Conservation (phyloP, 2,329 filamentous ascomycete species). For the Pestalotiopsis sp. region DNA sequence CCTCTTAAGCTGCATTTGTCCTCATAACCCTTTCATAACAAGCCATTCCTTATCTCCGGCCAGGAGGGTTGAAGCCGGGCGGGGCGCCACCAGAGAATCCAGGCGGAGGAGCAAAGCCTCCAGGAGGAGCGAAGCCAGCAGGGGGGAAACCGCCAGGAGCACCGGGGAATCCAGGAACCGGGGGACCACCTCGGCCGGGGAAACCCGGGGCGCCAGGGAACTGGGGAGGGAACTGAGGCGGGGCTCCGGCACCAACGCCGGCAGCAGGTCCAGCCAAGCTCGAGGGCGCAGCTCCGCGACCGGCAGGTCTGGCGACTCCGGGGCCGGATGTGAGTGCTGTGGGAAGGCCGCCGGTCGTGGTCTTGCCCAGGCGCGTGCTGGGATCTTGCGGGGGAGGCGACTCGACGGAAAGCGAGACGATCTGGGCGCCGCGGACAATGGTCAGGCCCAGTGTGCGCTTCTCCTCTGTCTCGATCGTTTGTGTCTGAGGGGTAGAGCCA, state of each 20-base stretch:
- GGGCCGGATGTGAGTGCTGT: slow-evolving; percentile 79
- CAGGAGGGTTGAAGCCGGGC: slow-evolving; percentile 77
- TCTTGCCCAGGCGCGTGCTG: slow-evolving; percentile 82
- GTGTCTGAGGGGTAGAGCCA: slow-evolving; percentile 58
- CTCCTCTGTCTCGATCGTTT: slow-evolving; percentile 87
- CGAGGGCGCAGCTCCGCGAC: slow-evolving; percentile 74
- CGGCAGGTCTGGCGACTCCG: slow-evolving; percentile 88
- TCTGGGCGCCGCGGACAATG: slow-evolving; percentile 91
- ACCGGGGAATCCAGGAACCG: slow-evolving; percentile 24
- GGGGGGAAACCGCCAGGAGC: slow-evolving; percentile 47
- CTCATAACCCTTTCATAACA: background rate
- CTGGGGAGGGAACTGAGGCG: slow-evolving; percentile 50
- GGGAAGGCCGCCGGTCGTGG: slow-evolving; percentile 66
- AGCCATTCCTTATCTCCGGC: slow-evolving; percentile 50
- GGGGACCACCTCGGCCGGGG: slow-evolving; percentile 53
- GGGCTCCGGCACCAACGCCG: slow-evolving; percentile 73
- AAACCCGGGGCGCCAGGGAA: slow-evolving; percentile 54
- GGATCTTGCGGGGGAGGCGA: slow-evolving; percentile 94
- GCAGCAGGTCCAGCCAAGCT: slow-evolving; percentile 85
- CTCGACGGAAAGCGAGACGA: slow-evolving; percentile 93
- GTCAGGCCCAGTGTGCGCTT: slow-evolving; percentile 95
- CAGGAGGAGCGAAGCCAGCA: slow-evolving; percentile 44
- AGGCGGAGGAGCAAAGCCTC: slow-evolving; percentile 47
- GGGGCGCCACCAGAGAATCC: slow-evolving; percentile 54
- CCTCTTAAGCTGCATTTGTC: background rate